A percentile compares a stretch with the other conserved stretches of the same genome.
Conservation (phyloP, 495 filamentous ascomycete genomes). For the Aeminium ludgeri region DNA sequence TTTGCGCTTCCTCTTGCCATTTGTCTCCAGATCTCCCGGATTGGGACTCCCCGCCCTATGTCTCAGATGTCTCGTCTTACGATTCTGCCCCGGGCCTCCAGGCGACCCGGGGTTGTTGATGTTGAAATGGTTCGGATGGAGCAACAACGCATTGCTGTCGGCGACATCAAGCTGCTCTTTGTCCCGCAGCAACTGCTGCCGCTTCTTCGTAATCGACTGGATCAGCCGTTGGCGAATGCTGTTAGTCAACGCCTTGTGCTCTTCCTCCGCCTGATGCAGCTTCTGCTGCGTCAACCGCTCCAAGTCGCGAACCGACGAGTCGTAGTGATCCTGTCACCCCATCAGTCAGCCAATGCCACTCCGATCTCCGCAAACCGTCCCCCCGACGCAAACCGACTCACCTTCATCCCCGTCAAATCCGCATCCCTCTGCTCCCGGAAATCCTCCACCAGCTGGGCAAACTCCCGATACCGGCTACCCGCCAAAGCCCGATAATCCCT, state of each 20-base stretch:
- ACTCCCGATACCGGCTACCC: constrained; percentile 65
- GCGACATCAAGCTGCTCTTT: constrained; percentile 79
- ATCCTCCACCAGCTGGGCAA: constrained; percentile 71
- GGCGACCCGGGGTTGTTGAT: constrained; percentile 45
- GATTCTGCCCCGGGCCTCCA: constrained; percentile 39
- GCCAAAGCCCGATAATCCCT: constrained; percentile 34
- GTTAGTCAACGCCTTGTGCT: constrained; percentile 56
- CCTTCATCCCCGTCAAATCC: constrained; percentile 55
- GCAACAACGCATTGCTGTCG: constrained; percentile 70
- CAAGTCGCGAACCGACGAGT: constrained; percentile 7
- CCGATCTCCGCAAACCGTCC: not conserved
- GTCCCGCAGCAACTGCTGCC: constrained; percentile 60
- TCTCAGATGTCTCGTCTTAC: constrained; percentile 53
- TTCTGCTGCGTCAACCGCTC: constrained; percentile 35
- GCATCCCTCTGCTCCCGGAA: constrained; percentile 69
- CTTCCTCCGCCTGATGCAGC: constrained; percentile 59
- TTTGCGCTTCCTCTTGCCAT: constrained; percentile 54
- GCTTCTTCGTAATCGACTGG: constrained; percentile 57
- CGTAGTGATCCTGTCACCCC: constrained; percentile 22
- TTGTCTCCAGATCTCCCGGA: constrained; percentile 45
- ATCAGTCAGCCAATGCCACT: constrained; percentile 3
- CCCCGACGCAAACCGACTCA: constrained; percentile 29
- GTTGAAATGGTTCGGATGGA: constrained; percentile 86
- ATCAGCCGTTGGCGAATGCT: constrained; percentile 76
- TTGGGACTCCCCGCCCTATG: constrained; percentile 53